These are phyloP conservation scores for Boeremia exigua DNA, from an alignment of 2,329 filamentous ascomycete genomes.

Conservation along the genomic window DNA sequence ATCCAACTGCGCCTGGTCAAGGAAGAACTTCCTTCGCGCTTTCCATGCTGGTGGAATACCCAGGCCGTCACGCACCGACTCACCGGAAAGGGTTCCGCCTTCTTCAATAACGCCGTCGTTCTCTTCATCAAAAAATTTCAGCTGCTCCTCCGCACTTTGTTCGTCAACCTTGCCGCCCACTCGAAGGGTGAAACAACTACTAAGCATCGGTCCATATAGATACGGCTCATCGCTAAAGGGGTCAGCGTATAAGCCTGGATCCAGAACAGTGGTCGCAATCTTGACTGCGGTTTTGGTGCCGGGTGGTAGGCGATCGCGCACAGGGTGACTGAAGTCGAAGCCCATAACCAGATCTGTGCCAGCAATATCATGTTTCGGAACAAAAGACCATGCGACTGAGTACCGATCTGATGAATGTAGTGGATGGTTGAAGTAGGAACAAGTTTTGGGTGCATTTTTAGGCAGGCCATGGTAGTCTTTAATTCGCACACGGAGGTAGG, in stretches of 20 bases:
- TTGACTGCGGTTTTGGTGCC: slow-evolving; percentile 46
- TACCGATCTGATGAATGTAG: slow-evolving; percentile 44
- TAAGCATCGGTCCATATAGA: slow-evolving; percentile 46
- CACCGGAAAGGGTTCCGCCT: slow-evolving; percentile 37
- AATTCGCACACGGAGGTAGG: slow-evolving; percentile 44
- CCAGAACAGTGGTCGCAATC: slow-evolving; percentile 45
- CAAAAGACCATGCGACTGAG: slow-evolving; percentile 46
- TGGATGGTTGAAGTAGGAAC: slow-evolving; percentile 41
- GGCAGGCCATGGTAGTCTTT: slow-evolving; percentile 47
- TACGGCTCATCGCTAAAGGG: slow-evolving; percentile 48
- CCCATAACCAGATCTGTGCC: slow-evolving; percentile 43
- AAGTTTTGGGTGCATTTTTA: slow-evolving; percentile 31
- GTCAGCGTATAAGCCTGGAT: slow-evolving; percentile 46
- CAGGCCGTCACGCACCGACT: slow-evolving; percentile 33
- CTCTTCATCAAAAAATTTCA: slow-evolving; percentile 28
- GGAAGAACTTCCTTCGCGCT: slow-evolving; percentile 55
- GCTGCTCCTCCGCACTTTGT: slow-evolving; percentile 29
- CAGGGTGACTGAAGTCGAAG: slow-evolving; percentile 46
- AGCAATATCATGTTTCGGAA: slow-evolving; percentile 41
- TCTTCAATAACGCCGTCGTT: slow-evolving; percentile 48
- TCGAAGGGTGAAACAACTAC: slow-evolving; percentile 42
- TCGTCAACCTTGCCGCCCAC: slow-evolving; percentile 36
- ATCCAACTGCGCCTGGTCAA: slow-evolving; percentile 44
- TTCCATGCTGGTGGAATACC: slow-evolving; percentile 49
- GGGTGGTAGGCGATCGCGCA: slow-evolving; percentile 46